These are phyloP conservation scores for Penicillium pancosmium DNA, from an alignment of 495 filamentous ascomycete genomes.

Conservation along the genomic window DNA sequence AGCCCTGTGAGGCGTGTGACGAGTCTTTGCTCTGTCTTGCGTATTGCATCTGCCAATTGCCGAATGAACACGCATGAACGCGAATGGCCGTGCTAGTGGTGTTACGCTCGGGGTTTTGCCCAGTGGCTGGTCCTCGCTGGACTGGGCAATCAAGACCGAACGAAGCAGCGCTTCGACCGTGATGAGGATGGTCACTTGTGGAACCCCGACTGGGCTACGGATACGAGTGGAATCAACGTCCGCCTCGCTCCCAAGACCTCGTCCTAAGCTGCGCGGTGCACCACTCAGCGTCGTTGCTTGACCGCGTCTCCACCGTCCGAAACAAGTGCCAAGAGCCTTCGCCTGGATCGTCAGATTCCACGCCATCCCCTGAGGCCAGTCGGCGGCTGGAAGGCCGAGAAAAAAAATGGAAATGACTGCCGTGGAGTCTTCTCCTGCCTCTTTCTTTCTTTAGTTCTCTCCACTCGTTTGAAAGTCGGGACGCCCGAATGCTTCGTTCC, in stretches of 20 bases:
- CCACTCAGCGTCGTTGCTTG: slow-evolving; percentile 1
- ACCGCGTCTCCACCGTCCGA: slow-evolving; percentile 28
- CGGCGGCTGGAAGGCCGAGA: background rate
- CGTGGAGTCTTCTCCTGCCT: slow-evolving; percentile 12
- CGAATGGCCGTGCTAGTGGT: background rate
- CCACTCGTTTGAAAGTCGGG: slow-evolving; percentile 18
- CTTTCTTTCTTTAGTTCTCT: slow-evolving; percentile 18
- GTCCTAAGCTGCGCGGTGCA: background rate
- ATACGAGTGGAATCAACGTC: slow-evolving; percentile 14
- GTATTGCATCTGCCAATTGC: background rate
- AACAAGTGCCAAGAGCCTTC: slow-evolving; percentile 39
- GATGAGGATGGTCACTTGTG: background rate
- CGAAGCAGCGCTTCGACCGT: background rate
- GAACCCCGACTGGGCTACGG: slow-evolving; percentile 14
- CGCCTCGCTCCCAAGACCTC: slow-evolving; percentile 3
- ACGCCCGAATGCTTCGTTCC: slow-evolving; percentile 27
- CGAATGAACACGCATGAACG: background rate
- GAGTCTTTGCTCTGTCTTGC: background rate
- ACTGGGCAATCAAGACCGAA: slow-evolving; percentile 14
- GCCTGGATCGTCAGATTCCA: slow-evolving; percentile 35
- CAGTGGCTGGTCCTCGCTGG: background rate
- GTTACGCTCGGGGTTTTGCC: background rate
- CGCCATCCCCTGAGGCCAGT: slow-evolving; percentile 13
- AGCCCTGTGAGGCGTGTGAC: slow-evolving; percentile 1
- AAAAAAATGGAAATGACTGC: background rate